Conservation (phyloP, 257 asterid genomes). For the Cynanchum wilfordii region DNA sequence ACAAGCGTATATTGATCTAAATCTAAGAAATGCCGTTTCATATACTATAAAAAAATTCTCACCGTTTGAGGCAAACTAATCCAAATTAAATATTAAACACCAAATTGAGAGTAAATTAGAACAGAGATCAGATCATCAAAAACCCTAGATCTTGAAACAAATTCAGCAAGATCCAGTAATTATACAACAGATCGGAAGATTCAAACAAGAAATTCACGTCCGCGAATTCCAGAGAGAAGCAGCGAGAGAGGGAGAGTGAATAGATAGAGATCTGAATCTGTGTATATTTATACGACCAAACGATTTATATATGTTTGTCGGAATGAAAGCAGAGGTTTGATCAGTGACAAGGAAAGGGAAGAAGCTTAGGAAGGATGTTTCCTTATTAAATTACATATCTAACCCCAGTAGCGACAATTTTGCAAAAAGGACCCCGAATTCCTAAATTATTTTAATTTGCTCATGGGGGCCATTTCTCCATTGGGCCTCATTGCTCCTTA, state of each 20-base stretch:
- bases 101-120: neutral
- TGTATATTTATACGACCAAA: neutral
- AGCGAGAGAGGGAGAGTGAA: neutral
- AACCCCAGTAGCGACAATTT: neutral
- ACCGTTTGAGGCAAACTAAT: neutral
- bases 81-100: neutral
- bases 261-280: slow-evolving; percentile 3
- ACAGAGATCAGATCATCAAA: slow-evolving; percentile 9
- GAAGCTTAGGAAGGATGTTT: neutral
- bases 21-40: neutral
- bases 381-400: neutral
- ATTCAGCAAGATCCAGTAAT: slow-evolving; percentile 4
- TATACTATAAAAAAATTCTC: neutral
- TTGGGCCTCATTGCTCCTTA: too few relatives aligned
- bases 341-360: neutral
- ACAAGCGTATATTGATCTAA: neutral
- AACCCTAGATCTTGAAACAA: slow-evolving; percentile 20
- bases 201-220: neutral
- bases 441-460: too few relatives aligned
- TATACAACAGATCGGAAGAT: neutral
- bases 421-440: neutral
- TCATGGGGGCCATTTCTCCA: too few relatives aligned
- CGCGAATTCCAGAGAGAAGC: neutral
- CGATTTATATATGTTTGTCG: neutral
- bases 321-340: neutral